Conservation (phyloP, 371 early-diverging fungal species). For the Haplosporangium sp. region DNA sequence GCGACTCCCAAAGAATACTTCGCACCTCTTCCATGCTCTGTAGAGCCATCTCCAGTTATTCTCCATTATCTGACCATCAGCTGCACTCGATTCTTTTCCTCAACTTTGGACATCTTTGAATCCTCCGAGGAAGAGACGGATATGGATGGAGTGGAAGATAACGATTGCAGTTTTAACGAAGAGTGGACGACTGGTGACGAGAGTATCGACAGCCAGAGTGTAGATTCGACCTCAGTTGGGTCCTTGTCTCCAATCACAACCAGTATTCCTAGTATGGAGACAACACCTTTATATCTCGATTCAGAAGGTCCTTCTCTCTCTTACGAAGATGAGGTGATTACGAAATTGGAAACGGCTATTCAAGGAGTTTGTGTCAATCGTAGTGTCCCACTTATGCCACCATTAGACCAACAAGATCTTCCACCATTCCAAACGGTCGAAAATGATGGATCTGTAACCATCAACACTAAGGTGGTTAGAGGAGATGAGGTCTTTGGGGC, state of each 20-base stretch:
- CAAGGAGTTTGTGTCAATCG: constrained; percentile 20
- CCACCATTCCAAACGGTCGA: constrained; percentile 20
- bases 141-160: constrained; percentile 2
- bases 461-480: constrained; percentile 24
- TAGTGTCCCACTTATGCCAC: constrained; percentile 18
- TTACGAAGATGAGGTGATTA: background rate
- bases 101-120: background rate
- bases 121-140: constrained; percentile 2
- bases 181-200: background rate
- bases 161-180: constrained; percentile 3
- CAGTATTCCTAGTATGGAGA: background rate
- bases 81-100: constrained; percentile 18
- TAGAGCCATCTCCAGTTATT: constrained; percentile 15
- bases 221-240: background rate
- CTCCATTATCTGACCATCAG: constrained; percentile 20
- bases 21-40: background rate
- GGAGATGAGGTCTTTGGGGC: background rate
- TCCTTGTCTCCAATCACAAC: background rate
- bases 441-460: constrained; percentile 13
- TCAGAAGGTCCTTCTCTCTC: background rate
- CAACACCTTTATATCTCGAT: background rate
- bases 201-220: background rate
- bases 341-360: constrained; percentile 18
- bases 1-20: constrained; percentile 37
- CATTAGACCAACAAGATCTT: constrained; percentile 37